Percentiles rank a stretch among this genome's conserved stretches.
phyloP scores from a whole-genome alignment of 2,329 filamentous ascomycete genomes.

The Cytospora mali region DNA sequence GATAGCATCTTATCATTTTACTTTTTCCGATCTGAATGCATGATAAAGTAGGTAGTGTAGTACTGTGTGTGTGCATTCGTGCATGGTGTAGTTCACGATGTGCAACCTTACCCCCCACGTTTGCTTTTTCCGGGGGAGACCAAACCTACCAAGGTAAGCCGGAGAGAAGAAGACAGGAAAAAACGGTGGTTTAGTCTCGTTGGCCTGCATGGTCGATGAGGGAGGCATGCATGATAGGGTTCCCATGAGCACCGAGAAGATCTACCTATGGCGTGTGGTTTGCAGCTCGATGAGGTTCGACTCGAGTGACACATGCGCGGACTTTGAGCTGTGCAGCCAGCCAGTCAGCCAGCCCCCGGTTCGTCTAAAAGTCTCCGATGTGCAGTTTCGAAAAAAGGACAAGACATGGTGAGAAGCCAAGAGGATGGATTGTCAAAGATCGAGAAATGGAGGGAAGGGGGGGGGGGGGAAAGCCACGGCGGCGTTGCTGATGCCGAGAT shows the following conservation, averaged over 20 bases:
- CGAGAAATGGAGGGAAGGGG: no score
- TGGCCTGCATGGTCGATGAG: background rate
- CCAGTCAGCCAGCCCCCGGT: background rate
- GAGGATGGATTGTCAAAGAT: background rate
- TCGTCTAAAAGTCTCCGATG: background rate
- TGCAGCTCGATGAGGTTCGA: background rate
- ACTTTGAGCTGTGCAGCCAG: background rate
- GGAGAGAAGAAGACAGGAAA: no score
- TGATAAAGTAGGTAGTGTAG: no score
- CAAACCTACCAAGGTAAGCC: background rate
- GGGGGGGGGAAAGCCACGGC: background rate
- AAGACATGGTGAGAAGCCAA: background rate
- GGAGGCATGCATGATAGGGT: background rate
- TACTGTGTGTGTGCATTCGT: no score
- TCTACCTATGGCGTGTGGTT: background rate
- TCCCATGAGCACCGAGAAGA: background rate
- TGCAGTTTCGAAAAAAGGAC: background rate
- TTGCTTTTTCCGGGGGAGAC: background rate
- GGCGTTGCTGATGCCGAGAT: background rate
- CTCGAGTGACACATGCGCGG: no score
- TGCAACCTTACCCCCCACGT: background rate
- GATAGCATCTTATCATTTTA: slow-evolving; percentile 10
- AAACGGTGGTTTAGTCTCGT: background rate
- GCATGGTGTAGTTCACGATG: background rate
- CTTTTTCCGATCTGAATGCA: slow-evolving; percentile 18